Conservation (phyloP, 208 protist species). For the Phytomonas serpens region DNA sequence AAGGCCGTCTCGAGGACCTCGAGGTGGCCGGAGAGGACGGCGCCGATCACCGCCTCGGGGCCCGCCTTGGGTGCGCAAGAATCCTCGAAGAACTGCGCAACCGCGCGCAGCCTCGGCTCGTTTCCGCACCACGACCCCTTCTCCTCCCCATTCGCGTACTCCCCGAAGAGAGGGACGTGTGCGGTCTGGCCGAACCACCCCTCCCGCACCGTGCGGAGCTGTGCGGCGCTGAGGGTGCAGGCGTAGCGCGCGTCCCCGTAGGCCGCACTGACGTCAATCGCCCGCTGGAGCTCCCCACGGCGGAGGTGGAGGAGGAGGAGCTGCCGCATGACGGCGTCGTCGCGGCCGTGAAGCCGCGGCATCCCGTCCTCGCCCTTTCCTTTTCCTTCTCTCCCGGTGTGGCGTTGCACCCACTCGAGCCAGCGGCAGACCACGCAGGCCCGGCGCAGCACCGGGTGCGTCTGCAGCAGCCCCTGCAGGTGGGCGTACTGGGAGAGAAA, state of each 20-base stretch:
- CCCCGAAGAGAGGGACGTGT: conserved; percentile 68
- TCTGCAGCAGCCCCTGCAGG: conserved; percentile 60
- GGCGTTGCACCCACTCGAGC: conserved; percentile 60
- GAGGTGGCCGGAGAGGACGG: conserved; percentile 62
- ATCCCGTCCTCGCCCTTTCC: conserved; percentile 10
- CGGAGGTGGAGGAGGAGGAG: conserved; percentile 60
- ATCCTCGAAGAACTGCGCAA: conserved; percentile 71
- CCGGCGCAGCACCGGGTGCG: conserved; percentile 42
- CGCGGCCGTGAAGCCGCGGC: conserved; percentile 30
- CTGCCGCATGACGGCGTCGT: conserved; percentile 56
- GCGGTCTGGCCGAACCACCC: conserved; percentile 51
- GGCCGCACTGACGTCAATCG: conserved; percentile 41
- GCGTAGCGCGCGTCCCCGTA: conserved; percentile 57
- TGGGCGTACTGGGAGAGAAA: conserved; percentile 71
- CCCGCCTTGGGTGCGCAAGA: conserved; percentile 14
- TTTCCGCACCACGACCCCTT: conserved; percentile 54
- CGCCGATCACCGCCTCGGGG: conserved; percentile 42
- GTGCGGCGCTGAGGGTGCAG: conserved; percentile 66
- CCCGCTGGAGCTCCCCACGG: conserved; percentile 55
- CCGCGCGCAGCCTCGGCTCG: conserved; percentile 57
- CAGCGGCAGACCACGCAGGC: conserved; percentile 62
- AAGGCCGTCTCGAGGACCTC: conserved; percentile 63
- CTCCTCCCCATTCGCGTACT: conserved; percentile 71
- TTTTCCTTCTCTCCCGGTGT: too few species aligned
- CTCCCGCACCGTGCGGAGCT: conserved; percentile 72